Conservation (phyloP, 345 rosid species). For the Arabis hirsuta region DNA sequence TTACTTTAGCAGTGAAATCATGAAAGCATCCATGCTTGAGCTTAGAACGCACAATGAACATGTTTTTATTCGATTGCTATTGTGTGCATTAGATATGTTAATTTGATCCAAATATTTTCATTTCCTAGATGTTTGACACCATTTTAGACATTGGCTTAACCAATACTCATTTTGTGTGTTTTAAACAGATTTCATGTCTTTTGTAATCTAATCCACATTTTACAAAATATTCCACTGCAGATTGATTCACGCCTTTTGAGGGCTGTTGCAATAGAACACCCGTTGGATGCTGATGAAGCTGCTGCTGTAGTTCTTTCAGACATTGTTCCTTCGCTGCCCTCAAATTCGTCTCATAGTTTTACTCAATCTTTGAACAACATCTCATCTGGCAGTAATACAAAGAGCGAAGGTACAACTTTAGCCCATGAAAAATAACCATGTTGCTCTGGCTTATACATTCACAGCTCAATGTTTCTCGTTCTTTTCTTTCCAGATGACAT, state of each 20-base stretch:
- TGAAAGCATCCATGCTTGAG: no score
- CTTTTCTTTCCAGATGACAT: background rate
- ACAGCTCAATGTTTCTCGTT: constrained; percentile 1
- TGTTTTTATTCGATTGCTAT: background rate
- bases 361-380: constrained; percentile 27
- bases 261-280: constrained; percentile 89
- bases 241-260: constrained; percentile 72
- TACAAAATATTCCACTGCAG: constrained; percentile 44
- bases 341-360: constrained; percentile 17
- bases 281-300: constrained; percentile 71
- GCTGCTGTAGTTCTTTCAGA: constrained; percentile 74
- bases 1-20: no score
- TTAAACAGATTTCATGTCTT: background rate
- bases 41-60: background rate
- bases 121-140: background rate
- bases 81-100: background rate
- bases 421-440: background rate
- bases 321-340: constrained; percentile 59
- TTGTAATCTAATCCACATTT: background rate
- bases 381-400: constrained; percentile 30
- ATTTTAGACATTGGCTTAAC: background rate
- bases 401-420: constrained; percentile 50
- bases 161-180: background rate
- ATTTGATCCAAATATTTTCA: background rate
- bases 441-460: constrained; percentile 18